A percentile compares a stretch with the other conserved stretches of the same genome.
These are phyloP conservation scores for Suhomyces chickasaworum DNA, from an alignment of 1,139 yeast species.

Conservation along the genomic window DNA sequence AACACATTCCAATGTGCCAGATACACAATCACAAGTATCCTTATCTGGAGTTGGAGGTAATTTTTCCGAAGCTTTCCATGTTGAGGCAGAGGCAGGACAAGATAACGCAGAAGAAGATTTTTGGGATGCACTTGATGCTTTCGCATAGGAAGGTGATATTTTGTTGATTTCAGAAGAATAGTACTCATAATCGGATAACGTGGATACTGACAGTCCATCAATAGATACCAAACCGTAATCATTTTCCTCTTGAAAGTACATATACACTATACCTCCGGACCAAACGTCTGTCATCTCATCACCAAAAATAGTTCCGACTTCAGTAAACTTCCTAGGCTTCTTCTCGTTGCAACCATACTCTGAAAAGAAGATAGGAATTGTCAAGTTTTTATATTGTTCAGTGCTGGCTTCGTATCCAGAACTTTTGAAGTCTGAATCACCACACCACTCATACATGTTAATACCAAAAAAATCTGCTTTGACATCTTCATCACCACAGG, in stretches of 20 bases:
- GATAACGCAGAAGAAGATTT: constrained; percentile 29
- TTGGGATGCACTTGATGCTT: constrained; percentile 26
- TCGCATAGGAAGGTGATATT: constrained; percentile 47
- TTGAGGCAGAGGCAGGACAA: constrained; percentile 40
- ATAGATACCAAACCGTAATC: constrained; percentile 76
- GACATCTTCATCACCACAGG: constrained; percentile 64
- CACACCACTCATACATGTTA: constrained; percentile 93
- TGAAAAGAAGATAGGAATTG: constrained; percentile 82
- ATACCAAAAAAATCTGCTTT: constrained; percentile 90
- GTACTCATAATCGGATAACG: constrained; percentile 50
- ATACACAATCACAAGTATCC: constrained; percentile 41
- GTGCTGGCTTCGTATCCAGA: constrained; percentile 74
- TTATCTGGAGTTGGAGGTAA: constrained; percentile 52
- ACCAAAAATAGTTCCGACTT: constrained; percentile 55
- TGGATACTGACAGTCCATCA: constrained; percentile 38
- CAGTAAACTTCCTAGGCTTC: constrained; percentile 65
- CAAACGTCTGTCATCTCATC: constrained; percentile 61
- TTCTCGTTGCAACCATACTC: constrained; percentile 80
- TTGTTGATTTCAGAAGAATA: constrained; percentile 60
- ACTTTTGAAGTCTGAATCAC: constrained; percentile 61
- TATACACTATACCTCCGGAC: constrained; percentile 92
- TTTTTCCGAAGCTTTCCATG: constrained; percentile 42
- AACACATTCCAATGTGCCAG: constrained; percentile 39
- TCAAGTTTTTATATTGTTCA: constrained; percentile 58
- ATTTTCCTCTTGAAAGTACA: constrained; percentile 79